A percentile compares a stretch with the other conserved stretches of the same genome.
Evolutionary conservation across 2,329 filamentous ascomycete genomes (phyloP).

Genomic region (Fusarium sp.): DNA sequence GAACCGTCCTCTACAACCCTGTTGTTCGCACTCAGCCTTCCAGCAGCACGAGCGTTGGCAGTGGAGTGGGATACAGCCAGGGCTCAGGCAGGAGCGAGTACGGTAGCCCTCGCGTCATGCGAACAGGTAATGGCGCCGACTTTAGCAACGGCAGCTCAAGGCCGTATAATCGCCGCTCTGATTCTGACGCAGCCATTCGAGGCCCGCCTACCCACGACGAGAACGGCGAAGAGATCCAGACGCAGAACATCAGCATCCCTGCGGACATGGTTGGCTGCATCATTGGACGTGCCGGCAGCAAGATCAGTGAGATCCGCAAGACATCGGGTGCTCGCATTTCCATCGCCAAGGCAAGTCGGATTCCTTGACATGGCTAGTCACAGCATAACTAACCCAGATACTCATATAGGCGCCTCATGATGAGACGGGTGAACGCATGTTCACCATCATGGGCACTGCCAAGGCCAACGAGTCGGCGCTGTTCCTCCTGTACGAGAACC

Average conservation of each 20-base stretch:
- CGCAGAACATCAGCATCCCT: slow-evolving; percentile 99
- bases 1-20: slow-evolving; percentile 97
- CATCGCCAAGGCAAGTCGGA: slow-evolving; percentile 77
- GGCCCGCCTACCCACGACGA: slow-evolving; percentile 90
- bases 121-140: slow-evolving; percentile 95
- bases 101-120: slow-evolving; percentile 77
- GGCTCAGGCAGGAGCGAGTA: slow-evolving; percentile 62
- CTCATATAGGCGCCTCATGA: slow-evolving; percentile 80
- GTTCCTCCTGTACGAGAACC: slow-evolving; percentile 96
- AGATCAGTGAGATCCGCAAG: slow-evolving; percentile 99
- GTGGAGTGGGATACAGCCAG: slow-evolving; percentile 48
- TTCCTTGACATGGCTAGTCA: background rate
- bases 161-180: slow-evolving; percentile 78
- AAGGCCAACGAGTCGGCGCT: slow-evolving; percentile 95
- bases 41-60: slow-evolving; percentile 55
- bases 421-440: slow-evolving; percentile 98
- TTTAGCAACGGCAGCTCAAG: slow-evolving; percentile 81
- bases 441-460: slow-evolving; percentile 96
- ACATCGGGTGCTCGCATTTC: slow-evolving; percentile 96
- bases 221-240: slow-evolving; percentile 97
- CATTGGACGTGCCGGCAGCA: slow-evolving; percentile 91
- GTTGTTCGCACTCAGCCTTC: slow-evolving; percentile 81
- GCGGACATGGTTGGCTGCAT: slow-evolving; percentile 99
- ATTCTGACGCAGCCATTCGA: slow-evolving; percentile 79
- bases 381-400: slow-evolving; percentile 7